These are phyloP conservation scores for Scheffersomyces segobiensis DNA, from an alignment of 1,139 yeast genomes.

Conservation along the genomic window DNA sequence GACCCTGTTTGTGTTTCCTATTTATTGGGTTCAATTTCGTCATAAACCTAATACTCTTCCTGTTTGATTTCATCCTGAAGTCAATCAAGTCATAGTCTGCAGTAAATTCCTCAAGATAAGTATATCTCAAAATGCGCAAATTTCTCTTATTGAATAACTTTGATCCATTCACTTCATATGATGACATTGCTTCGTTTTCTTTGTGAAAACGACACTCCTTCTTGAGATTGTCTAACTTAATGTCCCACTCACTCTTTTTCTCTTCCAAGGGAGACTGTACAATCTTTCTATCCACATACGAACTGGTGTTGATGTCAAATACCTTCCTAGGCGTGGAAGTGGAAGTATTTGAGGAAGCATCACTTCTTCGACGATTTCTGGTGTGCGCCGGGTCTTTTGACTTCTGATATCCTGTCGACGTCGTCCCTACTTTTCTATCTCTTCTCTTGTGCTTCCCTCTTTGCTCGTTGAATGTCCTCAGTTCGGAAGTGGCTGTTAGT, in stretches of 20 bases:
- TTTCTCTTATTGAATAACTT: conserved; percentile 20
- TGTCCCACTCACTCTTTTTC: conserved; percentile 18
- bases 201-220: conserved; percentile 15
- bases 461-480: neutral
- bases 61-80: conserved; percentile 17
- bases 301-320: conserved; percentile 13
- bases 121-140: conserved; percentile 24
- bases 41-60: conserved; percentile 12
- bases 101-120: conserved; percentile 25
- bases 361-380: neutral
- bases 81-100: conserved; percentile 11
- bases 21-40: neutral
- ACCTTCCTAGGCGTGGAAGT: conserved; percentile 10
- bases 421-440: neutral
- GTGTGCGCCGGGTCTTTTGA: neutral
- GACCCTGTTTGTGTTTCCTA: conserved; percentile 1
- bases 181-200: conserved; percentile 19
- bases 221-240: conserved; percentile 9
- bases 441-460: neutral
- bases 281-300: conserved; percentile 11
- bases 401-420: neutral
- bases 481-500: neutral
- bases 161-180: conserved; percentile 11
- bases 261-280: conserved; percentile 14
- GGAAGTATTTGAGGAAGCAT: neutral